phyloP scores from a whole-genome alignment of 495 filamentous ascomycete species.

The Astrothelium subdiscretum region DNA sequence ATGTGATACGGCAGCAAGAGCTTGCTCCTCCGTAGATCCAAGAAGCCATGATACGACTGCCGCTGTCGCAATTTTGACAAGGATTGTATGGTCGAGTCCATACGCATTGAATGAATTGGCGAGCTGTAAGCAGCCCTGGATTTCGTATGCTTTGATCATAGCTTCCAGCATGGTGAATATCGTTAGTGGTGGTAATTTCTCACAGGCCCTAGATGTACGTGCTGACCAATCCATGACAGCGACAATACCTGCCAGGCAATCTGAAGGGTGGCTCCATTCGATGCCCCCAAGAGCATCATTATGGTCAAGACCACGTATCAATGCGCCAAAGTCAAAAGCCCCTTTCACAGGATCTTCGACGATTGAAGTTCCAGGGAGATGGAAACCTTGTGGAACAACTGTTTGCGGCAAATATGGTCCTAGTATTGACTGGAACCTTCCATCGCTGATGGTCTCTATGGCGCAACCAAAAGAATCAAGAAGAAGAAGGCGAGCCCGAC shows the following conservation, averaged over 20 bases:
- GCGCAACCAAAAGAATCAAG: neutral
- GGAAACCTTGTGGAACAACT: slow-evolving; percentile 24
- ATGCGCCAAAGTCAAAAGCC: slow-evolving; percentile 33
- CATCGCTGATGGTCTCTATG: neutral
- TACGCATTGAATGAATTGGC: slow-evolving; percentile 30
- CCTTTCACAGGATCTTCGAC: slow-evolving; percentile 33
- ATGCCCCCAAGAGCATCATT: slow-evolving; percentile 34
- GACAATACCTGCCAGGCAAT: slow-evolving; percentile 36
- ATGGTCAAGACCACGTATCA: slow-evolving; percentile 37
- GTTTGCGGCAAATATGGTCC: neutral
- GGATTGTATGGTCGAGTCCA: slow-evolving; percentile 37
- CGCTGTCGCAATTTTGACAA: slow-evolving; percentile 35
- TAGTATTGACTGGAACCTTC: neutral
- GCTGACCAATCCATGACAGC: slow-evolving; percentile 30
- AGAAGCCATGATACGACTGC: slow-evolving; percentile 31
- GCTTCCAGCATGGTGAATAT: slow-evolving; percentile 22
- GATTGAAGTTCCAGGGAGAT: slow-evolving; percentile 32
- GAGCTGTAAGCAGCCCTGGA: slow-evolving; percentile 35
- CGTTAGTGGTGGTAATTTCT: slow-evolving; percentile 13
- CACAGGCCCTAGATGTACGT: slow-evolving; percentile 10
- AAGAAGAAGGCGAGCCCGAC: neutral
- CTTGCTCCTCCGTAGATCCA: slow-evolving; percentile 12
- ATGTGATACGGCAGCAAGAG: neutral
- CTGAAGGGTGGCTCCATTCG: slow-evolving; percentile 39
- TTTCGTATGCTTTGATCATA: slow-evolving; percentile 38